Evolutionary conservation across 805 yeast genomes (phyloP), one percentile per base, ranked within the genome.

Genomic region (Sugiyamaella boreocaroliniensis): DNA sequence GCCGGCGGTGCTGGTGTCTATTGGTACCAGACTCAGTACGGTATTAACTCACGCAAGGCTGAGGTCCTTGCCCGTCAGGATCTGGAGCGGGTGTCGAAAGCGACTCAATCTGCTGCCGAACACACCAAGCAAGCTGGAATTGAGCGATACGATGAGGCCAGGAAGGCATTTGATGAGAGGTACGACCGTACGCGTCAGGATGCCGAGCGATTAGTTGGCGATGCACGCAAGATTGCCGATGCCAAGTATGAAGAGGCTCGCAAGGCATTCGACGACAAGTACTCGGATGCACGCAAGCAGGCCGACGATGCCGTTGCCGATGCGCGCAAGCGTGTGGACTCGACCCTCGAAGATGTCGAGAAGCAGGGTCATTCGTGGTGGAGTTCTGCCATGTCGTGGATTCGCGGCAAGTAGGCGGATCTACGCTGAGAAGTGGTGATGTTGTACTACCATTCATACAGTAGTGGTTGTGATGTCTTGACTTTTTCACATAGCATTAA

Each of bases 1-100:
- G 59, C 59, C 15, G 60, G 54, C 11, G 60, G 49, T 9, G 61
- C 55, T 11, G 63, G 55, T 19, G 56, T 52, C 37, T 59, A 59
- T 40, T 49, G 58, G 26, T 59, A 59, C 52, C 52, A 53, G 48
- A 43, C 57, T 22, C 50, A 55, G 29, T 53, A 49, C 49, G n/a
- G 37, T 32, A 4, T 22, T 6, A 51, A 57, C 15, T 56, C 46
- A 20, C 50, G 49, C 45, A 44, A 51, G 42, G 61, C 62, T 22
- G 57, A 56, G 45, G 54, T 53, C 12, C 50, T 57, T 4, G 59
- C 55, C 15, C 42, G 50, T 29, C 61, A 59, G 53, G 63, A 58
- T 45, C 47, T 51, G 34, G 48, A 54, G 37, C 49, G 56, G 20
- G 34, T 50, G 32, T 29, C 51, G 12, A 29, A 40, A 22, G 61